Conservation (phyloP, 306 rosid species). For the Citrullus amarus region DNA sequence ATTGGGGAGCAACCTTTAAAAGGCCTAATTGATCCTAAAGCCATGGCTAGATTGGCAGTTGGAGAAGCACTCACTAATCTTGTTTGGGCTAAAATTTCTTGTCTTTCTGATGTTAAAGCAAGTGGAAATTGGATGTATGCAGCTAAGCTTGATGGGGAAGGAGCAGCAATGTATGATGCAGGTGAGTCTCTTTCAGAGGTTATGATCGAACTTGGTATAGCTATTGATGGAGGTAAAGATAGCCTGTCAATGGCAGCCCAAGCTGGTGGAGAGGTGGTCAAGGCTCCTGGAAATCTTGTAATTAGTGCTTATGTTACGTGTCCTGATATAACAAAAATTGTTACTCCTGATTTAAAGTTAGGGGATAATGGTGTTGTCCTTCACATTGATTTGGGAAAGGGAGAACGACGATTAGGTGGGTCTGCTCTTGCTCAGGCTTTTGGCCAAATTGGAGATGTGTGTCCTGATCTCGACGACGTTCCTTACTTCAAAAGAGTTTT, state of each 20-base stretch:
- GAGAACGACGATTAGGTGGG: slow-evolving; percentile 73
- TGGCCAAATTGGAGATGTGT: slow-evolving; percentile 66
- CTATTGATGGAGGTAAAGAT: slow-evolving; percentile 92
- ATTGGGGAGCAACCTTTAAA: slow-evolving; percentile 84
- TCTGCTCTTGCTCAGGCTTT: slow-evolving; percentile 83
- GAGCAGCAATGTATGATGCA: slow-evolving; percentile 86
- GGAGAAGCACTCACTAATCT: slow-evolving; percentile 96
- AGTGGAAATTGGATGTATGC: slow-evolving; percentile 97
- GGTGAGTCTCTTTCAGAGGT: slow-evolving; percentile 62
- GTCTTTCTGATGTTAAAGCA: slow-evolving; percentile 82
- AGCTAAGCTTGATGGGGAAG: slow-evolving; percentile 91
- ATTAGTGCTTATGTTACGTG: slow-evolving; percentile 85
- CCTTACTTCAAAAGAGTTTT: slow-evolving; percentile 63
- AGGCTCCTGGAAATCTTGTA: slow-evolving; percentile 94
- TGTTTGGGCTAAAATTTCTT: slow-evolving; percentile 81
- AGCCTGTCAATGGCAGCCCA: slow-evolving; percentile 92
- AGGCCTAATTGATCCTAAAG: slow-evolving; percentile 75
- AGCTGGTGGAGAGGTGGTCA: slow-evolving; percentile 63
- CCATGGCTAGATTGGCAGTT: slow-evolving; percentile 90
- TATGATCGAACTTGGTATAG: slow-evolving; percentile 81
- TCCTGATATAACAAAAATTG: slow-evolving; percentile 80
- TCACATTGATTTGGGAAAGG: slow-evolving; percentile 67
- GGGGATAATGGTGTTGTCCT: slow-evolving; percentile 63
- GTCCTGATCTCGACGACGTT: slow-evolving; percentile 79
- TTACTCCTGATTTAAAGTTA: slow-evolving; percentile 78